A percentile compares a stretch with the other conserved stretches of the same genome.
Conservation (phyloP, 2,329 filamentous ascomycete species). For the Alternaria rosae region DNA sequence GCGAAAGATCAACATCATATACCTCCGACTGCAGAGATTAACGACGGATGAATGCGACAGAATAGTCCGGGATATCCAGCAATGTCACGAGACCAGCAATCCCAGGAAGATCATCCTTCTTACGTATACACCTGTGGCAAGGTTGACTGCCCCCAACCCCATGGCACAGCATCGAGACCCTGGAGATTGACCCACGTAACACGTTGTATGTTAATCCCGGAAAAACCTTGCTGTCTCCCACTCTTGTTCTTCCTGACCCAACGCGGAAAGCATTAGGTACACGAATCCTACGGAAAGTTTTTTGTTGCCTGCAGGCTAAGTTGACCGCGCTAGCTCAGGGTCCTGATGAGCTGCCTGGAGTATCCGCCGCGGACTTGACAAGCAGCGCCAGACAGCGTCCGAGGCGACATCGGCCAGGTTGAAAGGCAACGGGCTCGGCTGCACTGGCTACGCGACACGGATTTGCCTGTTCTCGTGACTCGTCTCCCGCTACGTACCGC, state of each 20-base stretch:
- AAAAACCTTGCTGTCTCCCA: conserved; percentile 20
- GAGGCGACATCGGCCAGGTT: conserved; percentile 48
- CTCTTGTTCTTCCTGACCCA: conserved; percentile 15
- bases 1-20: not conserved
- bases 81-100: not conserved
- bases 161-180: not conserved
- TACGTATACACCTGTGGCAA: not conserved
- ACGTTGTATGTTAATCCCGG: conserved; percentile 8
- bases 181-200: conserved; percentile 25
- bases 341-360: conserved; percentile 26
- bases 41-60: not conserved
- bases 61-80: not conserved
- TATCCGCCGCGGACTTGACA: conserved; percentile 35
- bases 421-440: conserved; percentile 11
- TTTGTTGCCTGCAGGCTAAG: conserved; percentile 13
- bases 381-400: conserved; percentile 1
- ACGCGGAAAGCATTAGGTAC: conserved; percentile 28
- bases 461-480: conserved; percentile 46
- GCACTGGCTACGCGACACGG: conserved; percentile 25
- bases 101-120: not conserved
- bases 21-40: not conserved
- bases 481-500: conserved; percentile 27
- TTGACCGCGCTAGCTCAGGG: conserved; percentile 18
- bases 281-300: conserved; percentile 10
- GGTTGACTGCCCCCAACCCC: not conserved